Evolutionary conservation across 225 moss, liverwort and hornwort genomes (phyloP), one percentile per base, ranked within the genome.

Genomic region (Takakia lepidozioides): DNA sequence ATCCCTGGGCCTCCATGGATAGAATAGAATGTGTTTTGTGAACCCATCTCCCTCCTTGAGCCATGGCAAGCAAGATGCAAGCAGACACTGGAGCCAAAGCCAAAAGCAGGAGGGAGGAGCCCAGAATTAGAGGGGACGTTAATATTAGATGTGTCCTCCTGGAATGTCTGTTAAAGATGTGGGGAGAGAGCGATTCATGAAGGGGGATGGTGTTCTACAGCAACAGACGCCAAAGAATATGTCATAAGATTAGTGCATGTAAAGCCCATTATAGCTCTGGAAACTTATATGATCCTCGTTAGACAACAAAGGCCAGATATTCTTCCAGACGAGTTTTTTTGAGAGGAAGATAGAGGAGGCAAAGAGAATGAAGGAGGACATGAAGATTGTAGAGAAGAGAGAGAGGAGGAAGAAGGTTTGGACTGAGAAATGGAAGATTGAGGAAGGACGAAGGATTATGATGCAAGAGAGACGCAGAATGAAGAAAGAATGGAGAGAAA

Each of bases 341-440:
- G 11, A 14, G 10, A 16, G 20, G 20, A 16, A 17, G 5, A 14
- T 7, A 16, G 8, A 41, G 8, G 14, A 41, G 17, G 41, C 11
- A 41, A n/a, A n/a, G n/a, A n/a, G n/a, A n/a, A n/a, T n/a, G 41
- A 41, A 17, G 14, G 20, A 9, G 41, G 41, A 41, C 41, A 17
- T 5, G 41, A 20, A 41, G 17, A 7, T 41, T 8, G 41, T 17
- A 6, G n/a, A 17, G n/a, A 20, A 41, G 18, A 41, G 20, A 16
- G 8, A 20, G 7, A 20, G 17, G 41, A 13, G 41, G 20, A 41
- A 20, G 4, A 41, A 41, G 41, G 41, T 41, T 2, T 41, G 41
- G 41, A 14, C 41, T 14, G 41, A 41, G 41, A 41, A 41, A 41
- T 41, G 41, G 41, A 41, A 41, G 4, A 41, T 41, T 13, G 41